Conservation (phyloP, 176 grass and related monocot species). For the Oryza officinalis region DNA sequence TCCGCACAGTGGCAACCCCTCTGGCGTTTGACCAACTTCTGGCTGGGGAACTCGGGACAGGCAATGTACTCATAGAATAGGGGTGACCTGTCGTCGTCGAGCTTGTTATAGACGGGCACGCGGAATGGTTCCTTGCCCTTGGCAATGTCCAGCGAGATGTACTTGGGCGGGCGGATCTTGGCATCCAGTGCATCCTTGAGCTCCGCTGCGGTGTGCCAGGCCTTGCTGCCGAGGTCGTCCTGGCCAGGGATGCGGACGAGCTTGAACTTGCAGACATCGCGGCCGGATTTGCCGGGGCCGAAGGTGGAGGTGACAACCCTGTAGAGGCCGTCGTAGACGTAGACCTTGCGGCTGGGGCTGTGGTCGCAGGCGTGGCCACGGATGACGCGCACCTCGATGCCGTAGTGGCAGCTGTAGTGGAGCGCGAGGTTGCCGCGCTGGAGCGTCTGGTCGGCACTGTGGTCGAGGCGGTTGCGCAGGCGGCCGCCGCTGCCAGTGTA, state of each 20-base stretch:
- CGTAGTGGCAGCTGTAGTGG: conserved; percentile 73
- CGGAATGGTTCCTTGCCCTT: conserved; percentile 43
- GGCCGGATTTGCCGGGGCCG: conserved; percentile 65
- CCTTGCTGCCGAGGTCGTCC: conserved; percentile 54
- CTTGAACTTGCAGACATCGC: conserved; percentile 66
- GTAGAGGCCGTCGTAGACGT: conserved; percentile 93
- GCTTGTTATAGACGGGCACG: conserved; percentile 58
- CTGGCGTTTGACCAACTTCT: conserved; percentile 14
- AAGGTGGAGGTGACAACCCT: conserved; percentile 53
- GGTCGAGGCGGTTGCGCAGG: conserved; percentile 45
- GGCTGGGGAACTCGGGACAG: conserved; percentile 40
- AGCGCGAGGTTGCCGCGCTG: conserved; percentile 82
- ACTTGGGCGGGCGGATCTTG: conserved; percentile 35
- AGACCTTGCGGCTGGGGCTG: conserved; percentile 51
- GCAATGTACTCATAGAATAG: conserved; percentile 52
- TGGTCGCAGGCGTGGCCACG: conserved; percentile 42
- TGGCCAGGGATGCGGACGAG: conserved; percentile 59
- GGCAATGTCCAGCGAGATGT: conserved; percentile 69
- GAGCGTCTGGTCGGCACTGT: conserved; percentile 68
- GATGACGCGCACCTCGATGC: conserved; percentile 80
- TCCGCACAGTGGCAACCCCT: conserved; percentile 49
- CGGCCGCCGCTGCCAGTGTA: conserved; percentile 94
- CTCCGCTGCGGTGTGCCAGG: conserved; percentile 43
- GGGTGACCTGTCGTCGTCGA: conserved; percentile 60
- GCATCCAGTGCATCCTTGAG: conserved; percentile 52